Base-by-base conservation (phyloP, 2,329 filamentous ascomycete species). In the Aspergillus eucalypticola region DNA sequence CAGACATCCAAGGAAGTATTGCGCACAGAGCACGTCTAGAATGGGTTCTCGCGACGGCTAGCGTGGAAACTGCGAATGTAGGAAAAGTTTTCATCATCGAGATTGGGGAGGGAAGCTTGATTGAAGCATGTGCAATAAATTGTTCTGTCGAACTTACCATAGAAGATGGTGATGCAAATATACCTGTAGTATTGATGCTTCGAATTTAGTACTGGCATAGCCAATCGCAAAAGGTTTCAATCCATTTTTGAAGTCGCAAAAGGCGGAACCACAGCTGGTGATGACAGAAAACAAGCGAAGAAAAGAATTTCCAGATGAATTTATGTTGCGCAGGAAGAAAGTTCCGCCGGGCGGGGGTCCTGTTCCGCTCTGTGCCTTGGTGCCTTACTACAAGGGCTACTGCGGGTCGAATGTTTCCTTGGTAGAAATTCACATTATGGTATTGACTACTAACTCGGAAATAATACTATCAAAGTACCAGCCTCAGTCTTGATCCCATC, bases 31-130 rank as follows among this genome's bases (percentile, higher is more conserved):
- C 67, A 35, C 69, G 69, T 69, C 72, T 50, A 13, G 62, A 64
- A 71, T 72, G 67, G 72, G 72, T 74, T 73, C 69, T 71, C 58
- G 69, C 71, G 71, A 73, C 69, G 71, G 64, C 73, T 74, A 73
- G 71, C 72, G 73, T 75, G 73, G 71, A 75, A 75, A 74, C 73
- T 75, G 73, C 75, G 75, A 77, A 77, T 76, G 74, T 76, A 73
- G 73, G 73, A 75, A 71, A 67, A 60, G 27, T 73, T 77, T 76
- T 76, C 75, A 77, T 77, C 75, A 76, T 76, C 46, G 46, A 50
- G 46, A 50, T 50, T 17, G 46, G 46, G 46, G n/a, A 27, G 44
- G 23, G 41, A 35, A 8, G n/a, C 17, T 32, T 29, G 25, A 35
- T 35, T 32, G 46, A 11, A 29, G 46, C 25, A 5, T 11, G 25